These are phyloP conservation scores for Saccharomyces paradoxus DNA, from an alignment of 805 yeast genomes.

Conservation along the genomic window DNA sequence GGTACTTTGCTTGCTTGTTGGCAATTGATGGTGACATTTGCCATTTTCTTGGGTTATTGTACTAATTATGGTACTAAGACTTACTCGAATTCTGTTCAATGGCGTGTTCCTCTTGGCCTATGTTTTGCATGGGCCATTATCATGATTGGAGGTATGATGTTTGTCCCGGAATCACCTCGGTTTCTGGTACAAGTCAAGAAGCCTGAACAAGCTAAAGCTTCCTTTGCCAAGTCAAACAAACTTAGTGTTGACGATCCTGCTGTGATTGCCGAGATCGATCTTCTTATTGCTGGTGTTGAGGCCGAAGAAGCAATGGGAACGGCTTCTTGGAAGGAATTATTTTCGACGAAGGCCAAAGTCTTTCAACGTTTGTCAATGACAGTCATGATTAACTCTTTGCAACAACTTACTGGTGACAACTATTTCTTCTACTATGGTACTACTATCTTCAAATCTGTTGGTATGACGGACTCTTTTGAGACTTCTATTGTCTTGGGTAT, in stretches of 20 bases:
- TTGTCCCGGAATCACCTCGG: slow-evolving; percentile 69
- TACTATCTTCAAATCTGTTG: slow-evolving; percentile 50
- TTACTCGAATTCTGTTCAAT: slow-evolving; percentile 56
- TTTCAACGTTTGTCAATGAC: slow-evolving; percentile 43
- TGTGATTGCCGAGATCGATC: slow-evolving; percentile 47
- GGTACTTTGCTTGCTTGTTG: slow-evolving; percentile 61
- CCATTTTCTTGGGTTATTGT: slow-evolving; percentile 71
- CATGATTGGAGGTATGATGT: slow-evolving; percentile 31
- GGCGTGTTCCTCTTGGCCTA: slow-evolving; percentile 65
- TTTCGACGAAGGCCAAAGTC: slow-evolving; percentile 61
- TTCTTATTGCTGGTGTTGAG: slow-evolving; percentile 52
- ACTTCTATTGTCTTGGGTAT: neutral
- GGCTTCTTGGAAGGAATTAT: slow-evolving; percentile 56
- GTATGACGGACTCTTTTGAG: slow-evolving; percentile 34
- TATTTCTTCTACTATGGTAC: slow-evolving; percentile 63
- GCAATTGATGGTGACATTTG: slow-evolving; percentile 62
- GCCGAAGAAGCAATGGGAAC: slow-evolving; percentile 51
- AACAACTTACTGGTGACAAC: slow-evolving; percentile 61
- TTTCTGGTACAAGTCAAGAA: slow-evolving; percentile 46
- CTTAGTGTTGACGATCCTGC: slow-evolving; percentile 45
- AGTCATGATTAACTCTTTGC: slow-evolving; percentile 50
- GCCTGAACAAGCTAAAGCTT: slow-evolving; percentile 51
- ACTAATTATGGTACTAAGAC: slow-evolving; percentile 56
- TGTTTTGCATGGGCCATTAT: slow-evolving; percentile 39
- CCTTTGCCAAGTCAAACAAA: slow-evolving; percentile 52